These are phyloP conservation scores for Triangularia verruculosa DNA, from an alignment of 2,329 filamentous ascomycete genomes.

Conservation along the genomic window DNA sequence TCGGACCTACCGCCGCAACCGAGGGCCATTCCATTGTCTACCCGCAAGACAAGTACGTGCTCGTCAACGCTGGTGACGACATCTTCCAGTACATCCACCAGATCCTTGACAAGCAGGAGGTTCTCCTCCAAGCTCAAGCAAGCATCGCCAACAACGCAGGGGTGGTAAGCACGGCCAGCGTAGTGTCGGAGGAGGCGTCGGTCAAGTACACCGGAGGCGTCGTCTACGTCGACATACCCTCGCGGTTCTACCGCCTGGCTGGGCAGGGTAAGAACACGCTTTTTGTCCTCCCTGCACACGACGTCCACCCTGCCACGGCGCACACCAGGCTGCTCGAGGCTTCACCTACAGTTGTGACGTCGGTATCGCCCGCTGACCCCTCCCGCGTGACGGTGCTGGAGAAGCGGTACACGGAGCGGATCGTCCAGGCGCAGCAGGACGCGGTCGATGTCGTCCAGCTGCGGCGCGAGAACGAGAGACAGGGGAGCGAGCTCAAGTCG, in stretches of 20 bases:
- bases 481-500: background rate
- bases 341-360: constrained; percentile 39
- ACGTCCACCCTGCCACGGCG: constrained; percentile 43
- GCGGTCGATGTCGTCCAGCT: background rate
- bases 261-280: constrained; percentile 45
- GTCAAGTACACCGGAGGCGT: constrained; percentile 42
- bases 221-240: constrained; percentile 46
- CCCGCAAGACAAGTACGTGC: constrained; percentile 54
- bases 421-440: background rate
- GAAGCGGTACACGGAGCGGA: constrained; percentile 24
- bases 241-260: constrained; percentile 52
- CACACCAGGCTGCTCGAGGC: constrained; percentile 46
- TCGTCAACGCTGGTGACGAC: constrained; percentile 54
- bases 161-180: constrained; percentile 38
- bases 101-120: constrained; percentile 46
- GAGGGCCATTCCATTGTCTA: constrained; percentile 49
- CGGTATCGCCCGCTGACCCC: constrained; percentile 29
- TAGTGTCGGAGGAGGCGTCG: constrained; percentile 28
- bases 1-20: constrained; percentile 51
- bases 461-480: background rate
- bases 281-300: constrained; percentile 52
- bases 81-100: constrained; percentile 46
- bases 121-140: constrained; percentile 32
- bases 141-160: constrained; percentile 37
- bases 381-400: constrained; percentile 37